Evolutionary conservation across 164 flowering plant species (phyloP), one percentile per base, ranked within the genome.

Genomic region (Annona squamosa): DNA sequence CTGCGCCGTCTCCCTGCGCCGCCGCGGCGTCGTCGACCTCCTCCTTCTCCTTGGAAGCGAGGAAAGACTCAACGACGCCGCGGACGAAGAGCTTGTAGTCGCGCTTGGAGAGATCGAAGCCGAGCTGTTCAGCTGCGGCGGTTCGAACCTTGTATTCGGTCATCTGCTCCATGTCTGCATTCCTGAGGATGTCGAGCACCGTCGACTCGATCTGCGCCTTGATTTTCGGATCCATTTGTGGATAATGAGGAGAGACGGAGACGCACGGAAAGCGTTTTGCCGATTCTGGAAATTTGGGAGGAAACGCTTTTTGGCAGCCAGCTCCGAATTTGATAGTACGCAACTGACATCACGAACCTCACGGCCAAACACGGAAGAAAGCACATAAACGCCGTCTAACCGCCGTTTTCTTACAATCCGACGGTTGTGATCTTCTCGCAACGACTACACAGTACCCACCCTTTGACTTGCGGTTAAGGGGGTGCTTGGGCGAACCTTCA

Each of bases 91-190:
- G 76, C 78, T 90, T 90, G 78, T 74, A 78, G 3, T 82, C 73
- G 2, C 85, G 57, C 5, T 69, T 76, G 6, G 90, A 86, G 62
- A 89, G 89, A 78, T 89, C 84, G 70, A 90, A 6, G 17, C 82
- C 85, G 16, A 94, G 90, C 72, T 78, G 75, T 59, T 86, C 82
- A 2, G 91, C 81, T 10, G 92, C 94, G 75, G 74, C 48, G 42
- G 74, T 73, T 7, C 97, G 84, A 46, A 94, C 88, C 80, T 84
- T 79, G 80, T 61, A 79, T 86, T 91, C 97, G 3, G 97, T 92
- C 81, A 82, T 80, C 19, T 82, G 76, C 26, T 83, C 77, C 87
- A 89, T 83, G 83, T 91, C 87, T 17, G 92, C 78, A 16, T 69
- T 72, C 67, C 81, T 78, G 61, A 94, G 84, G 63, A 87, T 85